phyloP scores from a whole-genome alignment of 2,329 filamentous ascomycete genomes.

The Botryotinia globosa region DNA sequence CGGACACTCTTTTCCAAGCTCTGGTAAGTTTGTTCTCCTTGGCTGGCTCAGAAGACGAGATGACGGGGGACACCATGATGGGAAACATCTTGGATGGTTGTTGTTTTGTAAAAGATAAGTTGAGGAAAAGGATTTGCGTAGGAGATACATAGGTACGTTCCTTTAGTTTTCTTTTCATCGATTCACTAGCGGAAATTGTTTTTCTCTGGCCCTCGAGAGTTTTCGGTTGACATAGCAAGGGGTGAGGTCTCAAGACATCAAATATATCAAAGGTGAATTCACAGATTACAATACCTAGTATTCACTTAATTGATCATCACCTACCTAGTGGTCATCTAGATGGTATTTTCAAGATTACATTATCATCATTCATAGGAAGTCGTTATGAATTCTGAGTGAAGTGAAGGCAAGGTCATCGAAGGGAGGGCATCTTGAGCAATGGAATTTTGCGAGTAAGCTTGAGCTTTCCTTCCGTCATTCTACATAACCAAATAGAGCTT shows the following conservation, averaged over 20 bases:
- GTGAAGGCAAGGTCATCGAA: not conserved
- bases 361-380: not conserved
- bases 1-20: slow-evolving; percentile 3
- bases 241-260: not conserved
- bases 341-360: not conserved
- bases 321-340: not conserved
- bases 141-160: not conserved
- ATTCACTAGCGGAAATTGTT: not conserved
- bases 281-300: not conserved
- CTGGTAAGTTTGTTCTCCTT: slow-evolving; percentile 1
- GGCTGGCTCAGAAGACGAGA: not conserved
- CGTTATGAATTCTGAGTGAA: not conserved
- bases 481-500: not conserved
- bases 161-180: not conserved
- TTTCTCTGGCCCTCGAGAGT: not conserved
- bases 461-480: not conserved
- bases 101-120: not conserved
- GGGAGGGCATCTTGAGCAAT: not conserved
- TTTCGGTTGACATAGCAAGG: not conserved
- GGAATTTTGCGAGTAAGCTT: not conserved
- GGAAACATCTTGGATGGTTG: slow-evolving; percentile 3
- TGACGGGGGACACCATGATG: not conserved
- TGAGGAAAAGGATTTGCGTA: not conserved
- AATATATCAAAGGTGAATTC: not conserved
- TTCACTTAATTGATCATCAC: not conserved